Evolutionary conservation across 2,329 filamentous ascomycete species (phyloP).

Genomic region (Aschersonia sp.): DNA sequence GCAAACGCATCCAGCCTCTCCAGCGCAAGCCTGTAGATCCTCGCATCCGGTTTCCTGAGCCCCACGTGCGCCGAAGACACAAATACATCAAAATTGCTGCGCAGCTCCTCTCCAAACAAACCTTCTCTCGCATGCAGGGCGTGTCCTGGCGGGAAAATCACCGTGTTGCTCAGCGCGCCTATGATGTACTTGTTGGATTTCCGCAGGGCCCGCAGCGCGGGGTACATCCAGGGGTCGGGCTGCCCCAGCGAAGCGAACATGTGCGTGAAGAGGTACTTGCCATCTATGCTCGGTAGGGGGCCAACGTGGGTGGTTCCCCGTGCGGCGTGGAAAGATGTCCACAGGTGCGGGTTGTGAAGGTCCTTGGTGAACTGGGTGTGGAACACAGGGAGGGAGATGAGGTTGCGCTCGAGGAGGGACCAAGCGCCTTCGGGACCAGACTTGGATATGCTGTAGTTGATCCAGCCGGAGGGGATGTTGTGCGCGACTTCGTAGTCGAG

Average conservation of each 20-base stretch:
- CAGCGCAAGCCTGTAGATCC: constrained; percentile 66
- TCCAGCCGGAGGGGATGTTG: constrained; percentile 72
- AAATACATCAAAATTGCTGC: constrained; percentile 69
- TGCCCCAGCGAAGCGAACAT: constrained; percentile 68
- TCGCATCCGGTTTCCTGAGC: constrained; percentile 71
- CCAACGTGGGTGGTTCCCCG: constrained; percentile 24
- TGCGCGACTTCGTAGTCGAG: constrained; percentile 72
- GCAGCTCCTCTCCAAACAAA: constrained; percentile 40
- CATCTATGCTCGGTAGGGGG: constrained; percentile 63
- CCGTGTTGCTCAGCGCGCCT: constrained; percentile 79
- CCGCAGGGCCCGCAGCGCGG: constrained; percentile 58
- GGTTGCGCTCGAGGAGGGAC: constrained; percentile 78
- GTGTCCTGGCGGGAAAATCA: constrained; percentile 69
- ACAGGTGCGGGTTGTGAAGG: constrained; percentile 50
- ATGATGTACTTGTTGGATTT: constrained; percentile 53
- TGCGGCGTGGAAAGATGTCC: constrained; percentile 48
- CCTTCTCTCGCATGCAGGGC: constrained; percentile 38
- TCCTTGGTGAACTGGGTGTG: constrained; percentile 65
- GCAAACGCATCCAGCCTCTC: constrained; percentile 50
- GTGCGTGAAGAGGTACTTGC: constrained; percentile 67
- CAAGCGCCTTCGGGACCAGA: constrained; percentile 69
- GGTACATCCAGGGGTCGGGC: constrained; percentile 79
- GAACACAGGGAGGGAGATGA: constrained; percentile 66
- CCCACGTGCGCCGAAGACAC: constrained; percentile 78
- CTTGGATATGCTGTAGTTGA: constrained; percentile 79